Evolutionary conservation across 1,284 basidiomycete genomes (phyloP).

Genomic region (Cystobasidium pallidum): DNA sequence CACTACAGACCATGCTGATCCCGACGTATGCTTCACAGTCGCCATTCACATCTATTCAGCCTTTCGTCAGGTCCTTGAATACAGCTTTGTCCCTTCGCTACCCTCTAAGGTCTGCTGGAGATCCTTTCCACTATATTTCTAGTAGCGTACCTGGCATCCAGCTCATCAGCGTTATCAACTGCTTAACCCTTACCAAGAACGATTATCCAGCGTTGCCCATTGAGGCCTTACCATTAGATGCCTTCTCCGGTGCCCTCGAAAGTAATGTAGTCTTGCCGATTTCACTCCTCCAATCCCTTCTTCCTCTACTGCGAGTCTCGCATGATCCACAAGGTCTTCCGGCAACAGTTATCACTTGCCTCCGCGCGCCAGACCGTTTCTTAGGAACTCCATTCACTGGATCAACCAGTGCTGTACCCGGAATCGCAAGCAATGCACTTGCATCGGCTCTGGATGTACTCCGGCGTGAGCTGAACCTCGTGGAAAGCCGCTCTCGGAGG

Average conservation of each 20-base stretch:
- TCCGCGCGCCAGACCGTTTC: slow-evolving; percentile 30
- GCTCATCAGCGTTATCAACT: slow-evolving; percentile 51
- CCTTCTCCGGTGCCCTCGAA: slow-evolving; percentile 2
- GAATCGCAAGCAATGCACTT: slow-evolving; percentile 27
- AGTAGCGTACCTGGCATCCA: slow-evolving; percentile 44
- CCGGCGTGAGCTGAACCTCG: slow-evolving; percentile 21
- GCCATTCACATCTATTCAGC: slow-evolving; percentile 69
- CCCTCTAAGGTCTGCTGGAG: slow-evolving; percentile 72
- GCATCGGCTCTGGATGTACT: slow-evolving; percentile 31
- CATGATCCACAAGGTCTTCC: slow-evolving; percentile 22
- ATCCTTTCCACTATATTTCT: slow-evolving; percentile 64
- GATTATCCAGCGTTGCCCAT: slow-evolving; percentile 19
- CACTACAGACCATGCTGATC: not conserved
- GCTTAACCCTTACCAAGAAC: slow-evolving; percentile 45
- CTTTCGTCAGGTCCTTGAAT: slow-evolving; percentile 74
- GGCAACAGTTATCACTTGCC: slow-evolving; percentile 38
- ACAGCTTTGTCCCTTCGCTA: slow-evolving; percentile 78
- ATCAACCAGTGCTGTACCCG: not conserved
- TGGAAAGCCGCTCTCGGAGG: slow-evolving; percentile 5
- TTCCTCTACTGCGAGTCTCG: slow-evolving; percentile 20
- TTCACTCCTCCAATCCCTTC: slow-evolving; percentile 14
- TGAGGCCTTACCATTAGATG: slow-evolving; percentile 26
- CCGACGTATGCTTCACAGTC: not conserved
- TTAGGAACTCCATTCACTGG: slow-evolving; percentile 33
- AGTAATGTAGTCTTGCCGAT: slow-evolving; percentile 10